phyloP scores from a whole-genome alignment of 108 stramenopile genomes.

The Asterionellopsis glacialis region DNA sequence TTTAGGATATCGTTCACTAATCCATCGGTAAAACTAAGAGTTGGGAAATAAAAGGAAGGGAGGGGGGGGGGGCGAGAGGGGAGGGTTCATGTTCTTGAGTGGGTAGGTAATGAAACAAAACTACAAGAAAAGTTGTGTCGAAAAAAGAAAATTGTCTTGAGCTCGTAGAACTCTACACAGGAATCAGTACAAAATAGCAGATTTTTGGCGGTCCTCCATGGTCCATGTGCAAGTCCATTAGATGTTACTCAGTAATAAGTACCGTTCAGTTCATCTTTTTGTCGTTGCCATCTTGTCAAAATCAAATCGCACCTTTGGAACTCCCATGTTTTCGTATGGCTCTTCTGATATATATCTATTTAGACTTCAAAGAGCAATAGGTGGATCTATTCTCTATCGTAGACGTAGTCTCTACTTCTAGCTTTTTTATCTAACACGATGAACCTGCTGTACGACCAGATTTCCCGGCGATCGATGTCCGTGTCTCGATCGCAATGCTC shows the following conservation, averaged over 20 bases:
- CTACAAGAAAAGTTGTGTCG: neutral
- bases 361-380: too few relatives aligned
- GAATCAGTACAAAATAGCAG: neutral
- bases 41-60: neutral
- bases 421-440: too few relatives aligned
- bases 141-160: neutral
- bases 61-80: neutral
- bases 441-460: too few relatives aligned
- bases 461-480: too few relatives aligned
- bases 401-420: too few relatives aligned
- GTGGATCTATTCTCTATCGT: too few relatives aligned
- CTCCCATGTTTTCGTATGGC: conserved; percentile 20
- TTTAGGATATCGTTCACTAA: conserved; percentile 98
- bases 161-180: neutral
- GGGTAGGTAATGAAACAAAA: neutral
- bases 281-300: too few relatives aligned
- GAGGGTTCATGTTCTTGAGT: neutral
- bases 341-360: neutral
- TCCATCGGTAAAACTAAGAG: conserved; percentile 96
- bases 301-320: conserved; percentile 23
- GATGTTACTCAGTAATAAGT: neutral
- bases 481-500: too few relatives aligned
- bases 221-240: too few relatives aligned
- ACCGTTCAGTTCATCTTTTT: too few relatives aligned
- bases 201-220: neutral